Evolutionary conservation across 1,139 yeast species (phyloP).

Genomic region (Geotrichum reessii): DNA sequence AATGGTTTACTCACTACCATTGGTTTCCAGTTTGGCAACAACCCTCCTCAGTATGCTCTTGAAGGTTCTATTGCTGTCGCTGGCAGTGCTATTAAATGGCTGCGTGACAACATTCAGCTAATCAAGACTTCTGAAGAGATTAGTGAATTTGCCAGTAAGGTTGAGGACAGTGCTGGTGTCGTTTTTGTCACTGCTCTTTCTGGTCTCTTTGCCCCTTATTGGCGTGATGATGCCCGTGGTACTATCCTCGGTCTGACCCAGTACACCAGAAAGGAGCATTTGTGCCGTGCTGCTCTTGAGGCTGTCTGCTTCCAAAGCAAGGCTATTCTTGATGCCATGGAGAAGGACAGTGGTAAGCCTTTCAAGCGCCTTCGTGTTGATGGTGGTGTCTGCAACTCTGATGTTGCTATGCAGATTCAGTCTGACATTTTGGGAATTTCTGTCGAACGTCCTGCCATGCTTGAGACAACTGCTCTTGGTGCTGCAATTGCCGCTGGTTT

Average conservation of each 20-base stretch:
- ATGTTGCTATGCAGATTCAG: conserved; percentile 90
- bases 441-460: conserved; percentile 71
- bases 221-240: conserved; percentile 93
- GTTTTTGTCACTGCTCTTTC: conserved; percentile 93
- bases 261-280: conserved; percentile 78
- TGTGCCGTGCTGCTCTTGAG: conserved; percentile 90
- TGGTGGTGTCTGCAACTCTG: conserved; percentile 93
- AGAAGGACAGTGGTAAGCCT: conserved; percentile 64
- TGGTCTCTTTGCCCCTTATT: conserved; percentile 92
- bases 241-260: conserved; percentile 90
- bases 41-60: conserved; percentile 76
- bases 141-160: conserved; percentile 84
- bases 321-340: conserved; percentile 88
- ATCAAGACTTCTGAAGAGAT: conserved; percentile 79
- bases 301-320: conserved; percentile 94
- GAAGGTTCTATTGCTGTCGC: conserved; percentile 97
- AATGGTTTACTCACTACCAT: conserved; percentile 86
- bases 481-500: conserved; percentile 96
- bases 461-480: conserved; percentile 93
- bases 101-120: conserved; percentile 80
- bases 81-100: conserved; percentile 92
- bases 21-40: conserved; percentile 80
- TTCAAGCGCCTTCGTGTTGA: conserved; percentile 59
- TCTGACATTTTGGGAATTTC: conserved; percentile 83
- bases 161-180: conserved; percentile 81